These are phyloP conservation scores for Schizochytrium sp. DNA, from an alignment of 108 stramenopile genomes.

Conservation along the genomic window DNA sequence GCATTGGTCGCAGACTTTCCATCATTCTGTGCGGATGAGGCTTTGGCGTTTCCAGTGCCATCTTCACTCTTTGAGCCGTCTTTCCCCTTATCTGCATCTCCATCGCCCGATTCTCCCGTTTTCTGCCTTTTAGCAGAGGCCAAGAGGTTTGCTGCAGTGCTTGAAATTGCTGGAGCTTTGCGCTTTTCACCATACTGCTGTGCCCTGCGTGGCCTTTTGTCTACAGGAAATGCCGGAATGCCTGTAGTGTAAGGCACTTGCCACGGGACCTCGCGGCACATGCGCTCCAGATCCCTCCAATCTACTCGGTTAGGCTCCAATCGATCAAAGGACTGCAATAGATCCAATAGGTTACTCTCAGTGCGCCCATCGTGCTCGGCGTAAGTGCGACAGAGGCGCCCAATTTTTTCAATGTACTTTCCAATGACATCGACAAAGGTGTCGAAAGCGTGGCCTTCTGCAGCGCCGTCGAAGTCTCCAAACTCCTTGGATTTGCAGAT, in stretches of 20 bases:
- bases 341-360: slow-evolving; percentile 40
- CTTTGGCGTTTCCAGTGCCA: background rate
- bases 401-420: slow-evolving; percentile 57
- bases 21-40: too few species aligned
- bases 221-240: slow-evolving; percentile 10
- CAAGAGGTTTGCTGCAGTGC: slow-evolving; percentile 10
- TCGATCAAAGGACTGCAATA: slow-evolving; percentile 41
- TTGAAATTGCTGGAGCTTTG: background rate
- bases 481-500: slow-evolving; percentile 27
- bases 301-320: slow-evolving; percentile 45
- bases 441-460: slow-evolving; percentile 57
- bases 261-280: slow-evolving; percentile 55
- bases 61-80: background rate
- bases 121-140: background rate
- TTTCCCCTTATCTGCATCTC: background rate
- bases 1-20: background rate
- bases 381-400: slow-evolving; percentile 53
- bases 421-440: slow-evolving; percentile 49
- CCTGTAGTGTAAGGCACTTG: slow-evolving; percentile 56
- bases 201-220: background rate
- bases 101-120: background rate
- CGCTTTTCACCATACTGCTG: slow-evolving; percentile 46
- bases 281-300: slow-evolving; percentile 45
- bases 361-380: slow-evolving; percentile 58
- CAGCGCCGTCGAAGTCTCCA: slow-evolving; percentile 43